Conservation (phyloP, 495 filamentous ascomycete species). For the Aspergillus carlsbadensis region DNA sequence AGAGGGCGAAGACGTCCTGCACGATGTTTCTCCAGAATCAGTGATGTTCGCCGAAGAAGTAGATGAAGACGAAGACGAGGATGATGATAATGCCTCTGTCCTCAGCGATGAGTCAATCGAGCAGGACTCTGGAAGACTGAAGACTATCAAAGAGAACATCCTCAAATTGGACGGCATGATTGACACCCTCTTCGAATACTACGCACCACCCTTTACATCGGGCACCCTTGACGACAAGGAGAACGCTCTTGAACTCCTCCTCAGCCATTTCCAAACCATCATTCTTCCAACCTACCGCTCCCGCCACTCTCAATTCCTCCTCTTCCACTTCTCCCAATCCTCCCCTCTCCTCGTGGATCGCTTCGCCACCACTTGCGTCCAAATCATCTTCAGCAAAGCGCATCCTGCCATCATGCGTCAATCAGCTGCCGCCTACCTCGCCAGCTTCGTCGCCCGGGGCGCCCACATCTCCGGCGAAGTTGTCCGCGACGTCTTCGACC, state of each 20-base stretch:
- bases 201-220: constrained; percentile 65
- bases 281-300: constrained; percentile 87
- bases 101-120: constrained; percentile 46
- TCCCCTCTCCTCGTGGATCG: constrained; percentile 71
- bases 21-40: constrained; percentile 37
- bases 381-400: constrained; percentile 61
- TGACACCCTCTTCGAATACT: constrained; percentile 82
- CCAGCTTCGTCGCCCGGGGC: constrained; percentile 87
- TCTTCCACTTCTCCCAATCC: constrained; percentile 89
- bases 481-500: constrained; percentile 73
- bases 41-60: constrained; percentile 41
- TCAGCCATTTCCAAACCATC: constrained; percentile 77
- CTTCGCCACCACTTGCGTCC: constrained; percentile 76
- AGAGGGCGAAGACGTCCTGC: constrained; percentile 53
- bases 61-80: constrained; percentile 56
- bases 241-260: constrained; percentile 64
- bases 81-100: constrained; percentile 57
- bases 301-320: constrained; percentile 83
- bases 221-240: constrained; percentile 44
- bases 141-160: constrained; percentile 73
- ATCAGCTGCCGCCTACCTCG: constrained; percentile 86
- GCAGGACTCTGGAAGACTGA: constrained; percentile 47
- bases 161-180: constrained; percentile 92
- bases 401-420: constrained; percentile 71
- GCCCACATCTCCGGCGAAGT: constrained; percentile 71